phyloP scores from a whole-genome alignment of 208 protist genomes.

The Acanthamoeba castellanii region DNA sequence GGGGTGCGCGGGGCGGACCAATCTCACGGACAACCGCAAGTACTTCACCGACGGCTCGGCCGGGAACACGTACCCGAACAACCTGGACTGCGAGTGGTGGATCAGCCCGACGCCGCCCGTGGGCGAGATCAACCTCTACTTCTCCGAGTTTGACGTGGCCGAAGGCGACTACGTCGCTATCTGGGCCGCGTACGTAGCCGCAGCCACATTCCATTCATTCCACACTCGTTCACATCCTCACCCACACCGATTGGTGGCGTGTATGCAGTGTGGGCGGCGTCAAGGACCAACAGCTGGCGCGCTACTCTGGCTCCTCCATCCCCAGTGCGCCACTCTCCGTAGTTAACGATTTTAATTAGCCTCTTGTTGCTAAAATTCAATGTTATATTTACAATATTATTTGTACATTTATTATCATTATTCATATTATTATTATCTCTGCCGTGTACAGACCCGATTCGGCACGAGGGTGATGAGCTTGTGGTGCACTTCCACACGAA shows the following conservation, averaged over 20 bases:
- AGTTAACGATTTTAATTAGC: too few species aligned
- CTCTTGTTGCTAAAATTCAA: too few species aligned
- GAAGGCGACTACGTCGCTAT: slow-evolving; percentile 9
- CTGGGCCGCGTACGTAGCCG: background rate
- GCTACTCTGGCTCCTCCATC: background rate
- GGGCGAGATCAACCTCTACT: slow-evolving; percentile 40
- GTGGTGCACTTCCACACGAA: background rate
- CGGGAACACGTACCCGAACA: background rate
- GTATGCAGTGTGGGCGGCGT: background rate
- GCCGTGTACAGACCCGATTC: background rate
- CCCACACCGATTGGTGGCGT: background rate
- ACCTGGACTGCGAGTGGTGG: slow-evolving; percentile 5
- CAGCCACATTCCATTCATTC: background rate
- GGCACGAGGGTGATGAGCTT: background rate
- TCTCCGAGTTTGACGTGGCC: slow-evolving; percentile 16
- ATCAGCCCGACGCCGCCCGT: background rate
- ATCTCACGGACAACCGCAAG: background rate
- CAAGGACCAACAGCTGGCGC: background rate
- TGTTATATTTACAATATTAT: too few species aligned
- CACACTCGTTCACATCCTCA: background rate
- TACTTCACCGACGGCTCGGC: slow-evolving; percentile 1
- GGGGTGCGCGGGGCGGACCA: background rate
- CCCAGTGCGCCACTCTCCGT: background rate
- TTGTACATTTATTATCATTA: too few species aligned
- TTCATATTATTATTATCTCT: too few species aligned